These are phyloP conservation scores for Lachancea mirantina DNA, from an alignment of 805 yeast species.

Conservation along the genomic window DNA sequence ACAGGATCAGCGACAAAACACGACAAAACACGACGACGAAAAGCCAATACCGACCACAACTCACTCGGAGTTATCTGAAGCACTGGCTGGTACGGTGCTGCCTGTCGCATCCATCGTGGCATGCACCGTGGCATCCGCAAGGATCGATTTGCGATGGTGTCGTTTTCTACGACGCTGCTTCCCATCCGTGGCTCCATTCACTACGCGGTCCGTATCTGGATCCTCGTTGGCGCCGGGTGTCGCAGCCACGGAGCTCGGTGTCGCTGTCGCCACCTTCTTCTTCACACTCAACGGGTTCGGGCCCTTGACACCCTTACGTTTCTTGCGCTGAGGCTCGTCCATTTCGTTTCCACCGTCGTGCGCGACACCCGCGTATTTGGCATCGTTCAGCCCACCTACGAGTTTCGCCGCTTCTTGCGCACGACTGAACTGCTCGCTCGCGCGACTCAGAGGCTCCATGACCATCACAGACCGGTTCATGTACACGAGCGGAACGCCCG, in stretches of 20 bases:
- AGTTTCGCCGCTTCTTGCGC: constrained; percentile 60
- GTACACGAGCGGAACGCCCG: constrained; percentile 86
- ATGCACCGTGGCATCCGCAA: too few relatives aligned
- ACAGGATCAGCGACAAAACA: too few relatives aligned
- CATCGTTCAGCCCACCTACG: constrained; percentile 70
- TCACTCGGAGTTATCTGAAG: too few relatives aligned
- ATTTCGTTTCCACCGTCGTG: constrained; percentile 13
- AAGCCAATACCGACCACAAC: too few relatives aligned
- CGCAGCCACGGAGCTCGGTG: not conserved
- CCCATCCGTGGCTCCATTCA: too few relatives aligned
- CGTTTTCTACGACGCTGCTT: too few relatives aligned
- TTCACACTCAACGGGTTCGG: constrained; percentile 90
- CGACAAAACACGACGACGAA: too few relatives aligned
- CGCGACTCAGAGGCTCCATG: constrained; percentile 85
- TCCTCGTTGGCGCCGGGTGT: too few relatives aligned
- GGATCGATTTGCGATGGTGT: too few relatives aligned
- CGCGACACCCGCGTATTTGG: constrained; percentile 39
- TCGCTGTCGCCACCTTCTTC: constrained; percentile 45
- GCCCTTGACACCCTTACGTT: constrained; percentile 64
- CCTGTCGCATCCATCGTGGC: too few relatives aligned
- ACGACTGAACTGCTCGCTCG: constrained; percentile 46
- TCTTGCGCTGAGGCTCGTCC: constrained; percentile 30
- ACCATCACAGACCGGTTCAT: constrained; percentile 90
- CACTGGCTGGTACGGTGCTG: too few relatives aligned
- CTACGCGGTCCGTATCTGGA: too few relatives aligned